These are phyloP conservation scores for Cylindrotheca closterium DNA, from an alignment of 108 stramenopile genomes.

Conservation along the genomic window DNA sequence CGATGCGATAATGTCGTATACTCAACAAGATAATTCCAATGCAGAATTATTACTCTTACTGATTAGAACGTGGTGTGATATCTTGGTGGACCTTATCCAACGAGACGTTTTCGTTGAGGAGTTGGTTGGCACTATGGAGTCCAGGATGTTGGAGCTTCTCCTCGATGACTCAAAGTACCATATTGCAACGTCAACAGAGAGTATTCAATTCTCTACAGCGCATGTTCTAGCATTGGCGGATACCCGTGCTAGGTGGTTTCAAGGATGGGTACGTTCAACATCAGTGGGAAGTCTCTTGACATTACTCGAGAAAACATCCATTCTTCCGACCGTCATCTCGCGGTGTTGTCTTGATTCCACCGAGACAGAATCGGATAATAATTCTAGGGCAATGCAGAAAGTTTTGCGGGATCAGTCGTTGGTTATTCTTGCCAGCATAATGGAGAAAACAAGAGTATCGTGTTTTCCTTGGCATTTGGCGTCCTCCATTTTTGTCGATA, in stretches of 20 bases:
- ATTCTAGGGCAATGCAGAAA: background rate
- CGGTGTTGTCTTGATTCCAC: background rate
- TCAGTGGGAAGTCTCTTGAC: conserved; percentile 3
- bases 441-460: conserved; percentile 14
- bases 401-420: conserved; percentile 2
- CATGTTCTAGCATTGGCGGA: conserved; percentile 22
- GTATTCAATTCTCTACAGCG: no score
- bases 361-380: background rate
- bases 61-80: conserved; percentile 25
- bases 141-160: background rate
- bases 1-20: background rate
- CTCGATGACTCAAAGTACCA: background rate
- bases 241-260: conserved; percentile 21
- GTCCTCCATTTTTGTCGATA: no score
- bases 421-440: conserved; percentile 6
- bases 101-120: conserved; percentile 15
- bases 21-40: background rate
- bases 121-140: conserved; percentile 2
- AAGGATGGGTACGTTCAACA: conserved; percentile 11
- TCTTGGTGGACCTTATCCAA: conserved; percentile 29
- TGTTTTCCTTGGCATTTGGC: conserved; percentile 24
- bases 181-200: no score
- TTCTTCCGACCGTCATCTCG: background rate
- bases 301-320: background rate
- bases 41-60: background rate